Conservation (phyloP, 2,329 filamentous ascomycete genomes). For the Oidium heveae region DNA sequence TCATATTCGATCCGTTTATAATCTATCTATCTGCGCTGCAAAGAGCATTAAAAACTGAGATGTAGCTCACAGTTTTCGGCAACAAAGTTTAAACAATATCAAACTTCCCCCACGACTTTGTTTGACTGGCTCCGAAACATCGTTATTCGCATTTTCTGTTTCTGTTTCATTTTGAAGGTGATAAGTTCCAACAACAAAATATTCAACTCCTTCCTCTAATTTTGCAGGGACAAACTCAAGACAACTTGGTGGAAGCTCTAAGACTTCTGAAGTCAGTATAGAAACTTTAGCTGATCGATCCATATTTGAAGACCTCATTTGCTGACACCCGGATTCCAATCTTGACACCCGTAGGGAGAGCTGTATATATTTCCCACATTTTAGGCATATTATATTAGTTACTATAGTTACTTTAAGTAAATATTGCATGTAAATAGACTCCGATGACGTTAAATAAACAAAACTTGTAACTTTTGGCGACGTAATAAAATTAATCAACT, state of each 20-base stretch:
- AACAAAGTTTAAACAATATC: not conserved
- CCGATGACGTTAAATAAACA: no score
- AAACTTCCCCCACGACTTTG: slow-evolving; percentile 1
- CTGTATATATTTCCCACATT: no score
- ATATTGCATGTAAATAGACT: no score
- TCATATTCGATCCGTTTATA: no score
- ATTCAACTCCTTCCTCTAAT: not conserved
- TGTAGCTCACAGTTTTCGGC: no score
- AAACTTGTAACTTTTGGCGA: no score
- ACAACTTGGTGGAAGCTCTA: not conserved
- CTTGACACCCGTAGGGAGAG: not conserved
- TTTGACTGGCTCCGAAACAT: not conserved
- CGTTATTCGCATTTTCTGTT: not conserved
- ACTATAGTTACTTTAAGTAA: no score
- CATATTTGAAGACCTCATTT: not conserved
- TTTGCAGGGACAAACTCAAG: not conserved
- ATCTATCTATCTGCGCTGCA: no score
- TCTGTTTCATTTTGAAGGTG: not conserved
- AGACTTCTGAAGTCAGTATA: not conserved
- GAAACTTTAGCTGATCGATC: not conserved
- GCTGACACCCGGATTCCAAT: not conserved
- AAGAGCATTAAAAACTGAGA: no score
- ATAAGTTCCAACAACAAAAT: slow-evolving; percentile 1
- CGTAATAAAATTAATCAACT: no score
- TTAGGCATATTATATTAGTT: no score